These are phyloP conservation scores for Hypoxylon cercidicola DNA, from an alignment of 495 filamentous ascomycete species.

Conservation along the genomic window DNA sequence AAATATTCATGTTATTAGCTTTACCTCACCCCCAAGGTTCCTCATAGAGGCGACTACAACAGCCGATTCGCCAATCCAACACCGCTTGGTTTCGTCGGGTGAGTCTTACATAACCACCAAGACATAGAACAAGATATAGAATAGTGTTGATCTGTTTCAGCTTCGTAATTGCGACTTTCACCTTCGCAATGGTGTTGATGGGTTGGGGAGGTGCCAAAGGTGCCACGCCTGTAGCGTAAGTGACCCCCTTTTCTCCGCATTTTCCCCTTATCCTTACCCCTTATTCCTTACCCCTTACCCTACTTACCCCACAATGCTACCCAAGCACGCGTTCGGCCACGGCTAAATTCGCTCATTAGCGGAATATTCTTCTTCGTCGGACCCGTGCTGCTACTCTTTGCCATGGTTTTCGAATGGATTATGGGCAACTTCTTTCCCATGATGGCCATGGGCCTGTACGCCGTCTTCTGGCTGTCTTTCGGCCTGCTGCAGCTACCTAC, in stretches of 20 bases:
- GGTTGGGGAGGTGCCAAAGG: conserved; percentile 63
- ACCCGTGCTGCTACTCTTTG: conserved; percentile 58
- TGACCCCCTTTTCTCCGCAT: not conserved
- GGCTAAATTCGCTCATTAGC: conserved; percentile 42
- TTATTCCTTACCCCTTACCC: too few relatives aligned
- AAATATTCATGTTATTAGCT: conserved; percentile 44
- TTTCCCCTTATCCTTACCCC: conserved; percentile 20
- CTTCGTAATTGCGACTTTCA: conserved; percentile 62
- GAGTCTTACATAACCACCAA: conserved; percentile 3
- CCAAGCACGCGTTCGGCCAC: conserved; percentile 14
- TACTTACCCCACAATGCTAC: conserved; percentile 9
- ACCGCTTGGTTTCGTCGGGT: conserved; percentile 64
- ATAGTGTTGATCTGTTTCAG: conserved; percentile 37
- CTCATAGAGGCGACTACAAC: conserved; percentile 59
- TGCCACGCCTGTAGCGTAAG: conserved; percentile 61
- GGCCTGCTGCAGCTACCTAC: conserved; percentile 64
- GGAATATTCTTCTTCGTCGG: conserved; percentile 68
- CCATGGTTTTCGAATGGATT: conserved; percentile 63
- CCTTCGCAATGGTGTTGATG: conserved; percentile 61
- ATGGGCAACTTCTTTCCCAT: conserved; percentile 65
- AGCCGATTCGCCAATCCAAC: conserved; percentile 64
- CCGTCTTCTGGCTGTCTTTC: conserved; percentile 67
- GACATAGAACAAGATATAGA: not conserved
- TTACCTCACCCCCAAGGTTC: conserved; percentile 64
- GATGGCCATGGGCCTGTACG: conserved; percentile 68